A percentile compares a stretch with the other conserved stretches of the same genome.
Evolutionary conservation across 1,284 basidiomycete species (phyloP).

Genomic region (Stereum hirsutum): DNA sequence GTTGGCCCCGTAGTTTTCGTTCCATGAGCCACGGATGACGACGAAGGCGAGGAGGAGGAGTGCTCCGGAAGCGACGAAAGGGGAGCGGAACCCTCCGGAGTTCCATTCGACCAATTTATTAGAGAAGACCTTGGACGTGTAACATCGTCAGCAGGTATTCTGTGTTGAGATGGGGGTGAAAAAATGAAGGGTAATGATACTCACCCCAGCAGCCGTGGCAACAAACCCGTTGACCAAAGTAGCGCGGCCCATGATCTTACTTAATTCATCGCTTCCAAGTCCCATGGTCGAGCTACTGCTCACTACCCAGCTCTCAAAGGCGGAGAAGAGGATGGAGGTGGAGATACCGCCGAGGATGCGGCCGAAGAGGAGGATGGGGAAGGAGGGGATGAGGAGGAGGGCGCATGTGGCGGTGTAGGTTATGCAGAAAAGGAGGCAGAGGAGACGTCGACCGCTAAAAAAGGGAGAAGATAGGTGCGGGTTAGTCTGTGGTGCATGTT

Average conservation of each 20-base stretch:
- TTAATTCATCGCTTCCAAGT: slow-evolving; percentile 48
- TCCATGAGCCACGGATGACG: slow-evolving; percentile 50
- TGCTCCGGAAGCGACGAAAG: slow-evolving; percentile 54
- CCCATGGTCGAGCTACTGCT: slow-evolving; percentile 40
- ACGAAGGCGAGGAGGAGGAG: slow-evolving; percentile 45
- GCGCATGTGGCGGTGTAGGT: slow-evolving; percentile 51
- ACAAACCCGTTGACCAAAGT: slow-evolving; percentile 66
- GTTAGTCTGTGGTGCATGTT: not conserved
- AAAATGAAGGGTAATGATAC: slow-evolving; percentile 2
- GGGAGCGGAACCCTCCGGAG: slow-evolving; percentile 34
- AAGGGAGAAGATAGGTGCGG: not conserved
- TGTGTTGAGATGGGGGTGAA: not conserved
- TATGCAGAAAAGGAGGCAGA: slow-evolving; percentile 61
- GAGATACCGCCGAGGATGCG: slow-evolving; percentile 60
- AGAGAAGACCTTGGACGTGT: slow-evolving; percentile 8
- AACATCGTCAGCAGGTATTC: not conserved
- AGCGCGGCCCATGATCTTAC: slow-evolving; percentile 62
- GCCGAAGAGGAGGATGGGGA: slow-evolving; percentile 52
- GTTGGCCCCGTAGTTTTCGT: slow-evolving; percentile 65
- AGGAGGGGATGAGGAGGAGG: slow-evolving; percentile 42
- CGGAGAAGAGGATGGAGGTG: slow-evolving; percentile 67
- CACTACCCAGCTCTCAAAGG: slow-evolving; percentile 69
- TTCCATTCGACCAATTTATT: slow-evolving; percentile 17
- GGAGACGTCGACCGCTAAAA: slow-evolving; percentile 49
- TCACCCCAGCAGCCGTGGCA: slow-evolving; percentile 54